Evolutionary conservation across 352 stramenopile genomes (phyloP).

Genomic region (Aphanomyces astaci): DNA sequence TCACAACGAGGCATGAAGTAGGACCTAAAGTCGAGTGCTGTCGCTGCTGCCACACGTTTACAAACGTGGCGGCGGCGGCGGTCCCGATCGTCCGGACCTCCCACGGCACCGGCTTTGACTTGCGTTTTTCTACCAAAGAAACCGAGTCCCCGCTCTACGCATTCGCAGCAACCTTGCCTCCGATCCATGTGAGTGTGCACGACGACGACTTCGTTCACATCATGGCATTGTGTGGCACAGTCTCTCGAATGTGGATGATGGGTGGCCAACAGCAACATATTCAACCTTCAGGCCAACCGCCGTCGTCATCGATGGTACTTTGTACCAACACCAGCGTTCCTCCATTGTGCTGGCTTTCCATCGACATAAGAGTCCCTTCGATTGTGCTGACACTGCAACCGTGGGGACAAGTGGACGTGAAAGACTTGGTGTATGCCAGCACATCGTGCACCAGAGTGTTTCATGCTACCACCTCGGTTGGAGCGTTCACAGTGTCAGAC

Average conservation of each 20-base stretch:
- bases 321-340: too few relatives aligned
- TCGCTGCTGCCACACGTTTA: not conserved
- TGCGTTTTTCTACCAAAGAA: not conserved
- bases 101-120: not conserved
- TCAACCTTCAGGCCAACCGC: not conserved
- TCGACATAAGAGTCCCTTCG: not conserved
- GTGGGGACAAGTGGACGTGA: not conserved
- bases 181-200: not conserved
- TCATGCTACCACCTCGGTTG: not conserved
- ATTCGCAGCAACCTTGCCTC: not conserved
- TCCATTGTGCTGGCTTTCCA: not conserved
- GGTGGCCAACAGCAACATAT: not conserved
- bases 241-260: not conserved
- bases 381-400: not conserved
- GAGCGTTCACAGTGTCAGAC: not conserved
- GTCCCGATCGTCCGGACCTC: not conserved
- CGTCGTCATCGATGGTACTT: too few relatives aligned
- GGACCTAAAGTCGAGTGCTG: not conserved
- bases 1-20: not conserved
- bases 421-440: not conserved
- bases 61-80: not conserved
- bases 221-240: not conserved
- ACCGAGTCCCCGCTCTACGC: not conserved
- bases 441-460: not conserved
- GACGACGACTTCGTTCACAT: not conserved